phyloP scores from a whole-genome alignment of 768 basidiomycete genomes.

The Podaxis pistillaris region DNA sequence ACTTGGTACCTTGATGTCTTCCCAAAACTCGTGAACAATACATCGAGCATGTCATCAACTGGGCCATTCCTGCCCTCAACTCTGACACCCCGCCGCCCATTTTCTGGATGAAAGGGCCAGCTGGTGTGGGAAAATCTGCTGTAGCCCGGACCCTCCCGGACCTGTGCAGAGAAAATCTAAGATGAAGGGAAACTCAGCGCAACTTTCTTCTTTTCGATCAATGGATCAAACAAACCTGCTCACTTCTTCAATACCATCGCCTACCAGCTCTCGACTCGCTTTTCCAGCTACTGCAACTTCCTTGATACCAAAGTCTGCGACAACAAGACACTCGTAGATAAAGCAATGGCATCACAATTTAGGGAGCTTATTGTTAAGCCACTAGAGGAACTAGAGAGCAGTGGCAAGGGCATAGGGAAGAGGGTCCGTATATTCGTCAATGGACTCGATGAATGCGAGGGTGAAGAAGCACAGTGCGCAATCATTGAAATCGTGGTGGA shows the following conservation, averaged over 20 bases:
- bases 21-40: conserved; percentile 1
- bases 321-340: not conserved
- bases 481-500: not conserved
- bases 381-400: not conserved
- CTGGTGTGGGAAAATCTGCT: not conserved
- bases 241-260: not conserved
- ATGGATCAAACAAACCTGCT: not conserved
- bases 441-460: not conserved
- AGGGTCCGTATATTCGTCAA: not conserved
- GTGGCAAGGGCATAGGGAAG: not conserved
- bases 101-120: not conserved
- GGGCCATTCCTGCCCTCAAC: not conserved
- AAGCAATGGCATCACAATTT: not conserved
- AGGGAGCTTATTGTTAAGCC: not conserved
- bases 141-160: not conserved
- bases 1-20: not conserved
- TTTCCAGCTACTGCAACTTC: not conserved
- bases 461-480: not conserved
- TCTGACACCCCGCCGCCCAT: not conserved
- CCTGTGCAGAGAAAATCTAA: not conserved
- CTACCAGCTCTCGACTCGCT: not conserved
- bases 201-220: not conserved
- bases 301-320: not conserved
- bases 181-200: not conserved
- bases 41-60: conserved; percentile 10